phyloP scores from a whole-genome alignment of 257 asterid genomes.

The Nicotiana otophora region DNA sequence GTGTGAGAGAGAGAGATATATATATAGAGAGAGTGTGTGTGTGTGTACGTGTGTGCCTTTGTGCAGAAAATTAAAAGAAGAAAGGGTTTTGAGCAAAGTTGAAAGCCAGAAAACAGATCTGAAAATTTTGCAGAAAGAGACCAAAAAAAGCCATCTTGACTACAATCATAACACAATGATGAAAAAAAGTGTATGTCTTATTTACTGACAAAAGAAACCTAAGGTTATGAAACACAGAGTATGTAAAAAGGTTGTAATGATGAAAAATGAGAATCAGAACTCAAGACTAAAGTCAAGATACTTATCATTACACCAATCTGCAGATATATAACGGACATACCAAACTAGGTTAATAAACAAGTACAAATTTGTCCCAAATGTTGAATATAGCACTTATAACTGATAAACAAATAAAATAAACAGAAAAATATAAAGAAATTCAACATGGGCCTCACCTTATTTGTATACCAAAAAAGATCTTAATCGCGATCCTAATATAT shows the following conservation, averaged over 20 bases:
- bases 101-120: neutral
- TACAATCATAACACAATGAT: neutral
- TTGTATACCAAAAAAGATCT: neutral
- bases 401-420: too few relatives aligned
- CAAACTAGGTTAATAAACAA: neutral
- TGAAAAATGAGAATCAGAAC: neutral
- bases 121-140: neutral
- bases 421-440: neutral
- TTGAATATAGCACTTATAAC: neutral
- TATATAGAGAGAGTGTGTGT: too few relatives aligned
- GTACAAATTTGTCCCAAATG: neutral
- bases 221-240: neutral
- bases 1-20: neutral
- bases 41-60: neutral
- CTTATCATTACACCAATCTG: conserved; percentile 8
- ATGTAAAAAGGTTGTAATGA: neutral
- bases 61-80: neutral
- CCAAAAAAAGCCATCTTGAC: neutral
- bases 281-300: conserved; percentile 2
- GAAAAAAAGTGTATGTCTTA: neutral
- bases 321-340: neutral
- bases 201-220: conserved; percentile 1
- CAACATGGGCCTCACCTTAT: neutral
- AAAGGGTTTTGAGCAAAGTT: too few relatives aligned
- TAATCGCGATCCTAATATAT: neutral